Conservation (phyloP, 139 green algal genomes). For the Chlamydomonas eustigma region DNA sequence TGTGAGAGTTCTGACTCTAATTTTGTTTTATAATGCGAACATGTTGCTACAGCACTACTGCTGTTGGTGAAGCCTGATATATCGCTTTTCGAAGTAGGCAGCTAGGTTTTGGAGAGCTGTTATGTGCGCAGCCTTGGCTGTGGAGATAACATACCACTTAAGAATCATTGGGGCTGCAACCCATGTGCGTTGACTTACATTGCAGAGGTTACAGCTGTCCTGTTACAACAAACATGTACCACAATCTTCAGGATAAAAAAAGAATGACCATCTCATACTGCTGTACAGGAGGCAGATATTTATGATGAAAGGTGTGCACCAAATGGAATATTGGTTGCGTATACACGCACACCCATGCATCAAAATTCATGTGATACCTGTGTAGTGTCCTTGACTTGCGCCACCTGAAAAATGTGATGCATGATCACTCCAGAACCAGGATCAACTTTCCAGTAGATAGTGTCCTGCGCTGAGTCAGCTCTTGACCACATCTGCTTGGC, state of each 20-base stretch:
- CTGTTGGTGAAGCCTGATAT: neutral
- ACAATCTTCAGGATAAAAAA: neutral
- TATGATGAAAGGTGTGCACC: slow-evolving; percentile 76
- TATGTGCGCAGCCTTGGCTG: neutral
- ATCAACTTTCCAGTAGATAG: neutral
- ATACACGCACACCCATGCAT: neutral
- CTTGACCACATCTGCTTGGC: no score
- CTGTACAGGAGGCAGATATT: slow-evolving; percentile 37
- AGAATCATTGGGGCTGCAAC: neutral
- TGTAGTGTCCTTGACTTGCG: neutral
- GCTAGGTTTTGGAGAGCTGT: neutral
- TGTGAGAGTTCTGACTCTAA: neutral
- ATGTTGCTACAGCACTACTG: neutral
- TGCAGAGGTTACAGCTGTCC: no score
- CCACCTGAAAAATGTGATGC: neutral
- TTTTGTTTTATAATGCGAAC: neutral
- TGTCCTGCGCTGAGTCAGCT: neutral
- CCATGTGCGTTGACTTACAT: neutral
- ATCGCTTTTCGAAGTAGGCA: neutral
- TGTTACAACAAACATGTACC: neutral
- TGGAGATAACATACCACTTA: neutral
- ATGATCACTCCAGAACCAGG: neutral
- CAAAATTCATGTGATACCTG: neutral
- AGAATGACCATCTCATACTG: neutral
- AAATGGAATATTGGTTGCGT: slow-evolving; percentile 80